Percentiles rank a stretch among this genome's conserved stretches.
Conservation (phyloP, 2,329 filamentous ascomycete genomes). For the Ophiostoma sp. region DNA sequence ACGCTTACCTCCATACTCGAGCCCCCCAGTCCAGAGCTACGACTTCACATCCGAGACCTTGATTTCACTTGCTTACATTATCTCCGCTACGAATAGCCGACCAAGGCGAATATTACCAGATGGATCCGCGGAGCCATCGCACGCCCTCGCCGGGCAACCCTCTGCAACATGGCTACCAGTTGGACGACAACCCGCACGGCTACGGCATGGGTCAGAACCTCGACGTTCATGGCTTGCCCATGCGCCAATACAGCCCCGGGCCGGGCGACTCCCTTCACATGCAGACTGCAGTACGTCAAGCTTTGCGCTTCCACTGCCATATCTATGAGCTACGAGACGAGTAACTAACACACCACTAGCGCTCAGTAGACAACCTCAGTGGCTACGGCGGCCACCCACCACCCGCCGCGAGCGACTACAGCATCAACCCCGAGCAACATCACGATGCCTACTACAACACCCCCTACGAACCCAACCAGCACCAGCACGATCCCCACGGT, state of each 20-base stretch:
- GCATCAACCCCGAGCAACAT: constrained; percentile 75
- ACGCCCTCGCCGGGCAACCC: constrained; percentile 74
- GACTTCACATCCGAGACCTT: constrained; percentile 30
- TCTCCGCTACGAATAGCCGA: neutral
- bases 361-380: constrained; percentile 47
- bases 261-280: constrained; percentile 64
- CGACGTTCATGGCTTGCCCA: constrained; percentile 48
- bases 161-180: constrained; percentile 68
- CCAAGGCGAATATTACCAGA: constrained; percentile 48
- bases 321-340: neutral
- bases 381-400: constrained; percentile 42
- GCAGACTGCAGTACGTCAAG: constrained; percentile 70
- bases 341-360: constrained; percentile 33
- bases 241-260: constrained; percentile 53
- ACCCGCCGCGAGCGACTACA: constrained; percentile 57
- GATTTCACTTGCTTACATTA: constrained; percentile 1
- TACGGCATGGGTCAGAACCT: constrained; percentile 42
- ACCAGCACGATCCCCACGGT: constrained; percentile 54
- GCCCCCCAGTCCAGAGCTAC: constrained; percentile 41
- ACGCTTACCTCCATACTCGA: constrained; percentile 15
- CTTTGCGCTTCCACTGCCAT: neutral
- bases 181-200: constrained; percentile 70
- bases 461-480: constrained; percentile 62
- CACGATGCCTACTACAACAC: constrained; percentile 83
- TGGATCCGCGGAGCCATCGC: constrained; percentile 54